Evolutionary conservation across 2,329 filamentous ascomycete genomes (phyloP), one percentile per base, ranked within the genome.

Genomic region (Corniculantispora saksenae): DNA sequence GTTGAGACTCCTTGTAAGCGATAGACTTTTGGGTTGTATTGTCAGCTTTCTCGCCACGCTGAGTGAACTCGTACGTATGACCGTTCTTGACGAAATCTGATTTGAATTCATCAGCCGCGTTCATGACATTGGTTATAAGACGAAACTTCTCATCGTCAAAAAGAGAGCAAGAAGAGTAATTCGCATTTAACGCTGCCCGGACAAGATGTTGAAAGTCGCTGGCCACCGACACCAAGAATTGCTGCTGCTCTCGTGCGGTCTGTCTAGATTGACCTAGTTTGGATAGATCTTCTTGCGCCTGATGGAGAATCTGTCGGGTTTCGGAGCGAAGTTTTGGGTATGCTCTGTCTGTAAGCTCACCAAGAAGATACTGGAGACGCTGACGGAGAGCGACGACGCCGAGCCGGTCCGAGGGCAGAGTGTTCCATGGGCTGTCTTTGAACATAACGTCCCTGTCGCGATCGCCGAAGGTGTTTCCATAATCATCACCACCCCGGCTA

Each of bases 241-340:
- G 59, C 10, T 63, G 67, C 58, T 72, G 67, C 53, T 72, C 61
- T 9, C 55, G 50, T 10, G 69, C 62, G 2, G 66, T 67, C 23
- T 61, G 57, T 1, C 69, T 59, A 10, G 69, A 50, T 3, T 45
- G 53, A 3, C 71, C 70, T 1, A 72, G 61, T 3, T 45, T 35
- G 2, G 66, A 4, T 3, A 72, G 63, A 0, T 66, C 45, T 5
- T 62, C 63, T 12, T 65, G 21, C 2, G 65, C 61, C 3, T 65
- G 35, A 19, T n/a, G 27, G 8, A 70, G 61, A 40, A 63, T 48
- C 8, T 65, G 48, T n/a, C 58, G 50, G 17, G 69, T 67, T 9
- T 75, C 74, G 0, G 62, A 66, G 1, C 70, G 66, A 4, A 77
- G 64, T 10, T 65, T 67, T 5, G 71, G 71, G 23, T 75, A 76